Evolutionary conservation across 2,329 filamentous ascomycete species (phyloP).

Genomic region (Alternaria arbusti): DNA sequence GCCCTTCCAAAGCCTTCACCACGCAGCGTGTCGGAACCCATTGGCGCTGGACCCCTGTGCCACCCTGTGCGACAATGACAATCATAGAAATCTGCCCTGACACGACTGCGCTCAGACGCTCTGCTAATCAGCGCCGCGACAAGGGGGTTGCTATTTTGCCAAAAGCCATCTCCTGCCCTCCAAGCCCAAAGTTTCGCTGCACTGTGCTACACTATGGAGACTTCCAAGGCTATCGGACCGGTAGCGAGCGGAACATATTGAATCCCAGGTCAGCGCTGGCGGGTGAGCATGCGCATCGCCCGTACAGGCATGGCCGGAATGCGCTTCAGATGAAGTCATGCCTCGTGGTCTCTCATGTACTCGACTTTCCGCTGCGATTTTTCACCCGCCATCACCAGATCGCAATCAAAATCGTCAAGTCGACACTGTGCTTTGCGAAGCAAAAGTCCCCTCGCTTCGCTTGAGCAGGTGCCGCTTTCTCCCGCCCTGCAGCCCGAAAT

Average conservation of each 20-base stretch:
- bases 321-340: conserved; percentile 28
- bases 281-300: conserved; percentile 32
- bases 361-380: conserved; percentile 6
- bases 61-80: conserved; percentile 27
- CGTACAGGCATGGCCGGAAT: conserved; percentile 22
- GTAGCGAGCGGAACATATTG: conserved; percentile 35
- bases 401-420: conserved; percentile 6
- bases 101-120: conserved; percentile 22
- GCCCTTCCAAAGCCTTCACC: conserved; percentile 14
- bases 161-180: conserved; percentile 3
- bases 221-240: conserved; percentile 18
- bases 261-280: conserved; percentile 16
- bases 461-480: background rate
- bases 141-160: conserved; percentile 25
- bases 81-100: conserved; percentile 21
- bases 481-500: conserved; percentile 21
- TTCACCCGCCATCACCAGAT: conserved; percentile 20
- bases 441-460: conserved; percentile 6
- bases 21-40: conserved; percentile 18
- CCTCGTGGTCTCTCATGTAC: conserved; percentile 22
- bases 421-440: conserved; percentile 12
- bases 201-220: conserved; percentile 12
- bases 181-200: background rate
- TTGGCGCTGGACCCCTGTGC: conserved; percentile 24
- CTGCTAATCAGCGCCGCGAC: conserved; percentile 12